These are phyloP conservation scores for Apiospora kogelbergensis DNA, from an alignment of 2,329 filamentous ascomycete genomes.

Conservation along the genomic window DNA sequence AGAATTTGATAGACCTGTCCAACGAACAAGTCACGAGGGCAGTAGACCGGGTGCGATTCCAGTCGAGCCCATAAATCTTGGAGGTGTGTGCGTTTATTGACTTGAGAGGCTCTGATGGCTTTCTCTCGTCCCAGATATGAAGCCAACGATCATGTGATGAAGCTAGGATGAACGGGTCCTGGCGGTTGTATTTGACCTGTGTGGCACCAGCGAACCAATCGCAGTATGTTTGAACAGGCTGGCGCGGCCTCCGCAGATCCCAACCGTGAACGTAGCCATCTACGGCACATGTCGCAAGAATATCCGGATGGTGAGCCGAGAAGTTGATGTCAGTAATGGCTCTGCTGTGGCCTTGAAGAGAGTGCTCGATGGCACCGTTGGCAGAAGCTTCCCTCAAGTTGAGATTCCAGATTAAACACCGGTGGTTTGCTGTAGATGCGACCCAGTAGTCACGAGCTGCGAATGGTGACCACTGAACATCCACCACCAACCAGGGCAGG, in stretches of 20 bases:
- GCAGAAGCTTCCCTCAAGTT: slow-evolving; percentile 73
- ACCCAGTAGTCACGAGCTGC: slow-evolving; percentile 89
- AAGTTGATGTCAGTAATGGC: slow-evolving; percentile 98
- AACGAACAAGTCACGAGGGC: slow-evolving; percentile 85
- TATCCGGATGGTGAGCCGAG: slow-evolving; percentile 86
- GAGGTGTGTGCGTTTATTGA: slow-evolving; percentile 87
- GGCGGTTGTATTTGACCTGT: slow-evolving; percentile 92
- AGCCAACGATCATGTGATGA: slow-evolving; percentile 88
- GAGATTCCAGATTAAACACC: slow-evolving; percentile 91
- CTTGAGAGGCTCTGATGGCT: slow-evolving; percentile 72
- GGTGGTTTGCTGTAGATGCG: slow-evolving; percentile 90
- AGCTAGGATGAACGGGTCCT: slow-evolving; percentile 82
- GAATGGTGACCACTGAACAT: slow-evolving; percentile 97
- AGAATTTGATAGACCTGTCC: slow-evolving; percentile 90
- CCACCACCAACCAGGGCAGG: slow-evolving; percentile 90
- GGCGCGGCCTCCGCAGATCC: slow-evolving; percentile 75
- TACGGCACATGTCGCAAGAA: slow-evolving; percentile 86
- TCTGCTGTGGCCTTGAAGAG: slow-evolving; percentile 79
- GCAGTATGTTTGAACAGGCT: slow-evolving; percentile 78
- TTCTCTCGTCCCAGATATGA: slow-evolving; percentile 87
- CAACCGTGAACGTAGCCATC: slow-evolving; percentile 93
- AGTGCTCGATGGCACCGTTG: slow-evolving; percentile 76
- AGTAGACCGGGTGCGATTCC: slow-evolving; percentile 76
- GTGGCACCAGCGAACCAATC: slow-evolving; percentile 94
- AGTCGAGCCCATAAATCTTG: slow-evolving; percentile 94